Evolutionary conservation across 2,329 filamentous ascomycete species (phyloP).

Genomic region (Meredithiella fracta): DNA sequence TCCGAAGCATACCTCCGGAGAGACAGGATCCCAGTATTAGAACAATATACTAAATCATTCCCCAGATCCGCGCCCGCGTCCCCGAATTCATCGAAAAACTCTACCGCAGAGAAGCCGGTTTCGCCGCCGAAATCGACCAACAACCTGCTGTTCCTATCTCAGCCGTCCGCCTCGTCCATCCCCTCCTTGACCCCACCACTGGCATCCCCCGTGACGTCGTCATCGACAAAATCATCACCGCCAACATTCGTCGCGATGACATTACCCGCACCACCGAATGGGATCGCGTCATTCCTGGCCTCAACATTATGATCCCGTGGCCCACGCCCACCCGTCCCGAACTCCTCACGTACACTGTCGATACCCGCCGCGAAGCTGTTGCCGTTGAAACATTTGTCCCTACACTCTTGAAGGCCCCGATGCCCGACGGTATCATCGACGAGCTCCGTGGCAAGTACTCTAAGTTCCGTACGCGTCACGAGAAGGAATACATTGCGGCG

Average conservation of each 20-base stretch:
- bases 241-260: conserved; percentile 27
- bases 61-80: conserved; percentile 6
- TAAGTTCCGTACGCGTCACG: conserved; percentile 65
- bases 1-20: neutral
- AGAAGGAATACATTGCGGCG: conserved; percentile 50
- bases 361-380: conserved; percentile 62
- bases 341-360: conserved; percentile 38
- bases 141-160: conserved; percentile 47
- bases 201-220: conserved; percentile 56
- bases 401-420: conserved; percentile 59
- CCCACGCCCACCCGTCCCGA: conserved; percentile 43
- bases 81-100: conserved; percentile 13
- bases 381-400: conserved; percentile 63
- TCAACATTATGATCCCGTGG: conserved; percentile 63
- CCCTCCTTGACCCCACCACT: conserved; percentile 49
- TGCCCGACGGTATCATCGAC: conserved; percentile 63
- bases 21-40: neutral
- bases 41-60: neutral
- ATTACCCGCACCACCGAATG: conserved; percentile 28
- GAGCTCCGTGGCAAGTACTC: conserved; percentile 76
- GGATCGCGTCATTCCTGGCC: conserved; percentile 49
- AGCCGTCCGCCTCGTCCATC: conserved; percentile 66
- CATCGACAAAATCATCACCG: conserved; percentile 50
- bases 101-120: conserved; percentile 26
- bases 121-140: conserved; percentile 22